A percentile compares a stretch with the other conserved stretches of the same genome.
Conservation (phyloP, 2,329 filamentous ascomycete genomes). For the Microdochium paspali region DNA sequence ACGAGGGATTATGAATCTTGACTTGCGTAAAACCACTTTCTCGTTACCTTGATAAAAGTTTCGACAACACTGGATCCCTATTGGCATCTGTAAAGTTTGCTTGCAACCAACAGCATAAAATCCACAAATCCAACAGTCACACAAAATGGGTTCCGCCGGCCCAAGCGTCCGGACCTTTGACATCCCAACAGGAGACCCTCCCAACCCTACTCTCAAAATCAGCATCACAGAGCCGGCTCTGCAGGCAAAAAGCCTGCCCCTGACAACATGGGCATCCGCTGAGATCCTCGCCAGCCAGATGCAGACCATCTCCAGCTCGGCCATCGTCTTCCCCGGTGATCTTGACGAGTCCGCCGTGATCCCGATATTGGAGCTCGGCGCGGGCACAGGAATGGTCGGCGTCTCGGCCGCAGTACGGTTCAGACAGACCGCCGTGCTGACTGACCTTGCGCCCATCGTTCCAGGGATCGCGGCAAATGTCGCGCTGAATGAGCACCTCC, state of each 20-base stretch:
- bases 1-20: no score
- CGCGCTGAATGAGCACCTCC: slow-evolving; percentile 14
- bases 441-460: slow-evolving; percentile 21
- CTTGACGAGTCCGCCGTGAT: slow-evolving; percentile 5
- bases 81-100: no score
- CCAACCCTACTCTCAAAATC: not conserved
- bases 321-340: slow-evolving; percentile 3
- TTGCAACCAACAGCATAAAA: not conserved
- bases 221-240: slow-evolving; percentile 6
- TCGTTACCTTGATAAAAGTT: not conserved
- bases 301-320: slow-evolving; percentile 15
- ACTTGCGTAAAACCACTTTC: no score
- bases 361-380: slow-evolving; percentile 24
- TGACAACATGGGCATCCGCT: slow-evolving; percentile 27
- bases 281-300: slow-evolving; percentile 22
- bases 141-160: not conserved
- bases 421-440: slow-evolving; percentile 17
- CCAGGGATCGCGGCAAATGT: slow-evolving; percentile 21
- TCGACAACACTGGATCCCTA: not conserved
- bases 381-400: slow-evolving; percentile 25
- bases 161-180: slow-evolving; percentile 1
- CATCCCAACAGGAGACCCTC: not conserved
- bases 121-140: not conserved
- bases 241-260: slow-evolving; percentile 20
- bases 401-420: slow-evolving; percentile 21